These are phyloP conservation scores for Teratosphaeria nubilosa DNA, from an alignment of 2,329 filamentous ascomycete species.

Conservation along the genomic window DNA sequence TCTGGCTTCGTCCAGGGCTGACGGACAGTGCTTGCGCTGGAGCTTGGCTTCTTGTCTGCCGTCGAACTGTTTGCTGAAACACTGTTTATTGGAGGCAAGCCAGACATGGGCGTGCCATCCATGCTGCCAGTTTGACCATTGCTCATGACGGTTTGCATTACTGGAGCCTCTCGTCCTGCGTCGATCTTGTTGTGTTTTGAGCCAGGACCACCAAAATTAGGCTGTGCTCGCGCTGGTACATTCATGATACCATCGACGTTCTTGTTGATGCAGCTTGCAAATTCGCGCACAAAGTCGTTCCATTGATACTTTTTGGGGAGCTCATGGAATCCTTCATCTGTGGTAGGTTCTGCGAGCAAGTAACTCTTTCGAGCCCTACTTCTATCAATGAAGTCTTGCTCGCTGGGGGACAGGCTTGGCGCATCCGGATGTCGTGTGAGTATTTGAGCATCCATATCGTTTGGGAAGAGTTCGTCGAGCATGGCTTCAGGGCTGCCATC, in stretches of 20 bases:
- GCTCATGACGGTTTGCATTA: neutral
- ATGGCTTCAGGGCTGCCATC: conserved; percentile 47
- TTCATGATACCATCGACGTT: conserved; percentile 40
- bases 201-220: conserved; percentile 8
- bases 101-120: neutral
- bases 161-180: neutral
- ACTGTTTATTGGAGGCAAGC: neutral
- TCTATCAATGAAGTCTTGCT: conserved; percentile 50
- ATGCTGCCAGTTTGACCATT: neutral
- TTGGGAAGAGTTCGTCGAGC: conserved; percentile 50
- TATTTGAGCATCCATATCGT: conserved; percentile 45
- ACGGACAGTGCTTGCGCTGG: conserved; percentile 28
- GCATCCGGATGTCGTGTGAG: conserved; percentile 45
- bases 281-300: conserved; percentile 52
- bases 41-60: conserved; percentile 9
- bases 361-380: conserved; percentile 46
- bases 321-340: conserved; percentile 31
- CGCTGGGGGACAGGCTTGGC: conserved; percentile 44
- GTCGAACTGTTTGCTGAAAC: conserved; percentile 5
- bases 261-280: conserved; percentile 49
- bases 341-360: conserved; percentile 39
- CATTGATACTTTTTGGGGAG: conserved; percentile 52
- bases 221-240: conserved; percentile 18
- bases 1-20: conserved; percentile 83
- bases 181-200: conserved; percentile 1